phyloP scores from a whole-genome alignment of 257 asterid genomes.

The Nicotiana sylvestris region DNA sequence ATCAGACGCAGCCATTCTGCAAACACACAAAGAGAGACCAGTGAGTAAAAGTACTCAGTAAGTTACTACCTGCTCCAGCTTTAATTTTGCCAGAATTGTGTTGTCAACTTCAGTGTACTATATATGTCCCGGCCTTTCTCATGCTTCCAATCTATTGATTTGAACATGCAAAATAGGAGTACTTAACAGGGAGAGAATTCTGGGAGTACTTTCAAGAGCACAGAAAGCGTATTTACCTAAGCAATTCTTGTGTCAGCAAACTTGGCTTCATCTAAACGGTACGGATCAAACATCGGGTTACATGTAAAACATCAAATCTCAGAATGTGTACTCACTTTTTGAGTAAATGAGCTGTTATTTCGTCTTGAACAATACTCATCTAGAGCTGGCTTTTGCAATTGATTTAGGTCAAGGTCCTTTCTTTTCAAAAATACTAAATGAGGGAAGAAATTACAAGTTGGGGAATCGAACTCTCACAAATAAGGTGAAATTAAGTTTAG shows the following conservation, averaged over 20 bases:
- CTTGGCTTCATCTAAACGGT: neutral
- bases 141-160: too few relatives aligned
- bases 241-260: neutral
- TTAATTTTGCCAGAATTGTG: neutral
- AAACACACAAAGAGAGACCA: neutral
- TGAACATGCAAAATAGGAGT: too few relatives aligned
- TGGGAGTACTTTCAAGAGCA: neutral
- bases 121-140: neutral
- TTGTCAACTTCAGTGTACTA: neutral
- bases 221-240: neutral
- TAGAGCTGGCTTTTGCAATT: too few relatives aligned
- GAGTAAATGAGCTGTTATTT: too few relatives aligned
- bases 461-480: too few relatives aligned
- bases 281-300: neutral
- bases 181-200: neutral
- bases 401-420: too few relatives aligned
- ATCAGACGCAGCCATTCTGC: neutral
- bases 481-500: too few relatives aligned
- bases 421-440: too few relatives aligned
- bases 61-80: neutral
- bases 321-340: too few relatives aligned
- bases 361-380: too few relatives aligned
- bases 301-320: neutral
- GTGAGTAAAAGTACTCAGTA: neutral
- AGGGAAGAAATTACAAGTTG: too few relatives aligned